Evolutionary conservation across 1,284 basidiomycete genomes (phyloP).

Genomic region (Ustilago sp.): DNA sequence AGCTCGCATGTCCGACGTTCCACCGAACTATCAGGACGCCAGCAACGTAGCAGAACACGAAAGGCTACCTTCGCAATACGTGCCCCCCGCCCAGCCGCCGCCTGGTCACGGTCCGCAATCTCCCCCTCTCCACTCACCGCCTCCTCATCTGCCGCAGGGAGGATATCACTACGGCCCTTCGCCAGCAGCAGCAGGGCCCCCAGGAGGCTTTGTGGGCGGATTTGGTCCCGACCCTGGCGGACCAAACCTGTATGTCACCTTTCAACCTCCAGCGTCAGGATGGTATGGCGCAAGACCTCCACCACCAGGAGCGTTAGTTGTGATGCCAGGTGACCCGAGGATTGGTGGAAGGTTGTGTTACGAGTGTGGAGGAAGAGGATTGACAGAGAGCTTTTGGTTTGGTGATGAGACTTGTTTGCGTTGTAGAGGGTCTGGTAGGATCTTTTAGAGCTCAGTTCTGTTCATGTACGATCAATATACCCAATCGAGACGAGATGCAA

Average conservation of each 20-base stretch:
- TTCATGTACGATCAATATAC: not conserved
- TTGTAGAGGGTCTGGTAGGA: conserved; percentile 32
- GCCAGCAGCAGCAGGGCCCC: conserved; percentile 1
- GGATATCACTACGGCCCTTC: conserved; percentile 6
- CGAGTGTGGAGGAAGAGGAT: conserved; percentile 42
- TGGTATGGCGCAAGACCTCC: conserved; percentile 23
- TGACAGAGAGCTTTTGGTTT: conserved; percentile 53
- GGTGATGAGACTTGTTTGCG: conserved; percentile 50
- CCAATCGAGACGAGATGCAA: not conserved
- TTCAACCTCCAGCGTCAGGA: conserved; percentile 8
- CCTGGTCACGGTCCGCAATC: conserved; percentile 21
- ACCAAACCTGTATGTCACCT: conserved; percentile 30
- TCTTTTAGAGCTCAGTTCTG: conserved; percentile 17
- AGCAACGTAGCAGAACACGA: conserved; percentile 34
- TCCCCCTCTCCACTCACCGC: not conserved
- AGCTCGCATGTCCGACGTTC: conserved; percentile 44
- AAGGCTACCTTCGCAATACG: conserved; percentile 46
- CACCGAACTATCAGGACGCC: conserved; percentile 52
- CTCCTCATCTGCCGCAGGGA: conserved; percentile 16
- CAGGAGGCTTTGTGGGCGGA: conserved; percentile 29
- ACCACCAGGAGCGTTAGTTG: conserved; percentile 42
- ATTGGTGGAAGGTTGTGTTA: conserved; percentile 49
- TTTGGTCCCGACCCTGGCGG: conserved; percentile 36
- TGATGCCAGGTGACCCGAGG: conserved; percentile 48
- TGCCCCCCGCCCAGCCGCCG: conserved; percentile 33